A percentile compares a stretch with the other conserved stretches of the same genome.
Conservation (phyloP, 805 yeast genomes). For the Scheffersomyces amazonensis region DNA sequence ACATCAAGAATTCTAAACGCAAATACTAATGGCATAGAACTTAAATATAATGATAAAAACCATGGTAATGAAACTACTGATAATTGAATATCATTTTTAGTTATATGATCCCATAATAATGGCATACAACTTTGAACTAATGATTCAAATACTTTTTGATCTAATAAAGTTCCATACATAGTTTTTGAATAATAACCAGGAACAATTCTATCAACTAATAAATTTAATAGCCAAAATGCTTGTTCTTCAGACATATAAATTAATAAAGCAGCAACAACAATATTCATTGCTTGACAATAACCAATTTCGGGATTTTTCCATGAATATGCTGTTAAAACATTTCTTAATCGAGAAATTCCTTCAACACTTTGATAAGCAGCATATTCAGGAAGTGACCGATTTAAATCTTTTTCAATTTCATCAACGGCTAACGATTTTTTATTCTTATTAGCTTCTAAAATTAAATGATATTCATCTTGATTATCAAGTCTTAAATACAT, state of each 20-base stretch:
- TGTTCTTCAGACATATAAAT: conserved; percentile 94
- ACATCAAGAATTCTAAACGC: conserved; percentile 91
- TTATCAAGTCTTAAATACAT: conserved; percentile 68
- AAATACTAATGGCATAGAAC: conserved; percentile 90
- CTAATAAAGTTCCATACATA: conserved; percentile 95
- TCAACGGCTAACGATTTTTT: conserved; percentile 82
- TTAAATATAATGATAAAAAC: conserved; percentile 87
- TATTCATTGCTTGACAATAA: conserved; percentile 98
- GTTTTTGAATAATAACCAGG: conserved; percentile 97
- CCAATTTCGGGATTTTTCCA: conserved; percentile 98
- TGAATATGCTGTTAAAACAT: conserved; percentile 90
- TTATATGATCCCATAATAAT: conserved; percentile 77
- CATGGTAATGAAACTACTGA: conserved; percentile 94
- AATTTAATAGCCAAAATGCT: conserved; percentile 88
- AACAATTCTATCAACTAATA: conserved; percentile 76
- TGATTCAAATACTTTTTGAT: conserved; percentile 90
- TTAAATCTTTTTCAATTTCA: conserved; percentile 94
- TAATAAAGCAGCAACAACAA: conserved; percentile 74
- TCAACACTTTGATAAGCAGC: conserved; percentile 86
- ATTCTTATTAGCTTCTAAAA: conserved; percentile 61
- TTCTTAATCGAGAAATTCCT: conserved; percentile 80
- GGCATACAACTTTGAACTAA: conserved; percentile 91
- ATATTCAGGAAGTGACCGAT: conserved; percentile 93
- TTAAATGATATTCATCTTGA: conserved; percentile 52
- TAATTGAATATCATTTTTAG: conserved; percentile 78